Percentiles rank a stretch among this genome's conserved stretches.
phyloP scores from a whole-genome alignment of 306 rosid species.

The Sophora flavescens region DNA sequence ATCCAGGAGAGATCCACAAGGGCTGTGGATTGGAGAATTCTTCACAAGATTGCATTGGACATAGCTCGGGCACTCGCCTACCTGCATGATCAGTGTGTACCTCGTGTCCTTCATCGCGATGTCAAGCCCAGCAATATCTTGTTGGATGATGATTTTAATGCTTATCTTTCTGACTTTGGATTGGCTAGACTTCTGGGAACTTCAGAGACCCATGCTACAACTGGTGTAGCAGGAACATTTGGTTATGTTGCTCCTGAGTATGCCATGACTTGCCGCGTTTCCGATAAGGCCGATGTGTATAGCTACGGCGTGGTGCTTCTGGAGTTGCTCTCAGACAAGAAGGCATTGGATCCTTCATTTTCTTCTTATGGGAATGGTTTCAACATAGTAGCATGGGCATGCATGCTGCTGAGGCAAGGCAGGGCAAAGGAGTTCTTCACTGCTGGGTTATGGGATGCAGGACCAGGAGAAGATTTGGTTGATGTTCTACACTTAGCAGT shows the following conservation, averaged over 20 bases:
- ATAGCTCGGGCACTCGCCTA: conserved; percentile 90
- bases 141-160: conserved; percentile 85
- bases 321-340: conserved; percentile 91
- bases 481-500: conserved; percentile 89
- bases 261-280: conserved; percentile 97
- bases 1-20: conserved; percentile 89
- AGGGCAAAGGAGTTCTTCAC: conserved; percentile 86
- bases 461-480: conserved; percentile 84
- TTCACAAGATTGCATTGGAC: conserved; percentile 93
- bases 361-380: conserved; percentile 88
- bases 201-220: conserved; percentile 96
- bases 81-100: conserved; percentile 89
- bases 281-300: conserved; percentile 93
- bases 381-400: conserved; percentile 93
- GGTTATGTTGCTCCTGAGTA: conserved; percentile 98
- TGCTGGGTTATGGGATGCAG: conserved; percentile 86
- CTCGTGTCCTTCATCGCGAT: conserved; percentile 92
- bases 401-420: conserved; percentile 88
- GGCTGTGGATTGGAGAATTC: conserved; percentile 88
- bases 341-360: conserved; percentile 91
- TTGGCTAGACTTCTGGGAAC: conserved; percentile 94
- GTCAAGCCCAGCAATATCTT: conserved; percentile 96
- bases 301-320: conserved; percentile 97
- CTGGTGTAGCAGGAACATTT: conserved; percentile 97
- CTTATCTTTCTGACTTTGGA: conserved; percentile 92